A percentile compares a stretch with the other conserved stretches of the same genome.
Evolutionary conservation across 2,329 filamentous ascomycete genomes (phyloP).

Genomic region (Didymella sp.): DNA sequence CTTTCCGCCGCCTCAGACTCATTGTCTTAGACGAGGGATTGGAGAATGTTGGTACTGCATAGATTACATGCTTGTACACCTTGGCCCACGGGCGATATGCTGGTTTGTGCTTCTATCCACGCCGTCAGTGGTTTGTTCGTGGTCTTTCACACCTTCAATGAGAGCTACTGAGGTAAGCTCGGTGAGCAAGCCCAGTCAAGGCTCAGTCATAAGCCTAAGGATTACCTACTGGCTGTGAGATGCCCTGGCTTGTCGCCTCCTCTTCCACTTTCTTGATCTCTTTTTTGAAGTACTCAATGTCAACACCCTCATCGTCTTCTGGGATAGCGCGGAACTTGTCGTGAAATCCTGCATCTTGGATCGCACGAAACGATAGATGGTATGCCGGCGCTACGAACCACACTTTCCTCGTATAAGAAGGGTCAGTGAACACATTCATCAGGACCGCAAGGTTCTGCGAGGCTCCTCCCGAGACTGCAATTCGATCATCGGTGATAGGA

Average conservation of each 20-base stretch:
- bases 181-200: not conserved
- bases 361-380: slow-evolving; percentile 83
- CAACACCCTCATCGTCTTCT: slow-evolving; percentile 79
- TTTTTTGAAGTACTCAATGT: slow-evolving; percentile 66
- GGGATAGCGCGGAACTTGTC: slow-evolving; percentile 71
- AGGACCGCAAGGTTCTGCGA: slow-evolving; percentile 82
- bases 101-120: slow-evolving; percentile 62
- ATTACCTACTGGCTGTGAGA: slow-evolving; percentile 53
- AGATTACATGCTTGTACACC: slow-evolving; percentile 86
- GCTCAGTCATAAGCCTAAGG: not conserved
- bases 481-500: slow-evolving; percentile 62
- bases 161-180: not conserved
- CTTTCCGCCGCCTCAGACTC: slow-evolving; percentile 69
- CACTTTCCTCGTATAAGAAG: slow-evolving; percentile 73
- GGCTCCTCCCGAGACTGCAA: slow-evolving; percentile 85
- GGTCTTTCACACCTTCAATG: not conserved
- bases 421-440: slow-evolving; percentile 81
- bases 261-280: slow-evolving; percentile 61
- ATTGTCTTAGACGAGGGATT: slow-evolving; percentile 89
- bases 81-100: slow-evolving; percentile 67
- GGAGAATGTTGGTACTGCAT: slow-evolving; percentile 84
- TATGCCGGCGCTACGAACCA: slow-evolving; percentile 87
- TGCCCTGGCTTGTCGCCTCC: slow-evolving; percentile 46
- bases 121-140: slow-evolving; percentile 19
- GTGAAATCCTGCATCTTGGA: slow-evolving; percentile 78